Evolutionary conservation across 2,329 filamentous ascomycete genomes (phyloP).

Genomic region (Fusarium irregulare): DNA sequence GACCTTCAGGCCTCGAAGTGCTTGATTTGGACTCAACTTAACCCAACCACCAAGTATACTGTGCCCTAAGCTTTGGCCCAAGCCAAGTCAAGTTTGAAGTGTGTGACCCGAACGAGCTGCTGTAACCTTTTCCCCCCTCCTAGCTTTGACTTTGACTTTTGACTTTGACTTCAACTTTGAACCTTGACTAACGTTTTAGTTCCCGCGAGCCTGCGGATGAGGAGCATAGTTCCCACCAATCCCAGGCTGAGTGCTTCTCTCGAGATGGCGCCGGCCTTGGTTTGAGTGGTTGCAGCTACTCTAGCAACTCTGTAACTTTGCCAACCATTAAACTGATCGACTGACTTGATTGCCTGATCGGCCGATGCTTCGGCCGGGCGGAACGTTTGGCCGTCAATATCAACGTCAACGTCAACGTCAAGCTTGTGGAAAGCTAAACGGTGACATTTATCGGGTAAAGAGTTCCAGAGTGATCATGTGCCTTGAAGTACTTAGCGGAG

Average conservation of each 20-base stretch:
- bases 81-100: not conserved
- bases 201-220: slow-evolving; percentile 25
- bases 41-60: not conserved
- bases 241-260: not conserved
- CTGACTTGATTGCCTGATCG: slow-evolving; percentile 10
- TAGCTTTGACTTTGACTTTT: not conserved
- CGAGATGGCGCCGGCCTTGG: slow-evolving; percentile 4
- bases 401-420: not conserved
- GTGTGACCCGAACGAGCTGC: slow-evolving; percentile 2
- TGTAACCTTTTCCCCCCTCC: not conserved
- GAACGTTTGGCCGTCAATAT: not conserved
- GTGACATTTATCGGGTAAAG: not conserved
- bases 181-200: slow-evolving; percentile 24
- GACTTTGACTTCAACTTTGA: not conserved
- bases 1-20: not conserved
- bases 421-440: not conserved
- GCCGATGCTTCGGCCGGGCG: slow-evolving; percentile 20
- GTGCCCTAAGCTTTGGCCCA: slow-evolving; percentile 1
- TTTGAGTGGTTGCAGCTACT: slow-evolving; percentile 19
- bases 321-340: slow-evolving; percentile 8
- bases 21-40: slow-evolving; percentile 4
- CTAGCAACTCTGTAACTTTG: not conserved
- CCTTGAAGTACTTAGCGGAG: not conserved
- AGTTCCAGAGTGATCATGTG: not conserved
- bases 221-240: slow-evolving; percentile 22